Conservation (phyloP, 2,329 filamentous ascomycete species). For the Trichophyton equinum region DNA sequence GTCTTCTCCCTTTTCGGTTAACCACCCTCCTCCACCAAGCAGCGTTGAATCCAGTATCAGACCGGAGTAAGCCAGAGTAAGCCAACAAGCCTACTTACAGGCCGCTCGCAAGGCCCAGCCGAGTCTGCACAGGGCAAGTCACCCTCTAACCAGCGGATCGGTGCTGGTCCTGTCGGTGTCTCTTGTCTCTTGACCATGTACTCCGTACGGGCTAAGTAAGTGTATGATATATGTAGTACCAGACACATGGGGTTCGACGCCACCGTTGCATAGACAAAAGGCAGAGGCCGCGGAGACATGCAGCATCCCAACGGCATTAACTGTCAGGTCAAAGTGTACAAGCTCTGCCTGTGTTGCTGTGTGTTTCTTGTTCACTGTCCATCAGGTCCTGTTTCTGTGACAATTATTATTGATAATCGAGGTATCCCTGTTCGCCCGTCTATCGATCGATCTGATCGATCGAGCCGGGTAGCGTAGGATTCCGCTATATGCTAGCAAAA, state of each 20-base stretch:
- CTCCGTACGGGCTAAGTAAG: neutral
- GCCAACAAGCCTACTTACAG: neutral
- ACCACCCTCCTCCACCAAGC: neutral
- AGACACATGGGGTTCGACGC: neutral
- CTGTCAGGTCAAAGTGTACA: neutral
- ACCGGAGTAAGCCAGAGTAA: neutral
- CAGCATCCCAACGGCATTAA: neutral
- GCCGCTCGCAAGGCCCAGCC: neutral
- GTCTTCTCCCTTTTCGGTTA: neutral
- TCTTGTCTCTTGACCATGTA: neutral
- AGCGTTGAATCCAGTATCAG: neutral
- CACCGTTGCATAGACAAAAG: neutral
- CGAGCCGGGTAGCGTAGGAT: constrained; percentile 1
- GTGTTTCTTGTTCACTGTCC: neutral
- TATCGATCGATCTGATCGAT: neutral
- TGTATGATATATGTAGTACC: neutral
- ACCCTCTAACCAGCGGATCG: neutral
- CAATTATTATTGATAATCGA: constrained; percentile 3
- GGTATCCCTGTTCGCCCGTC: neutral
- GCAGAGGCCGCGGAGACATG: neutral
- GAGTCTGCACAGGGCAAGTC: neutral
- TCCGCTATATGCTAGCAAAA: neutral
- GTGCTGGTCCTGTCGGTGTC: neutral
- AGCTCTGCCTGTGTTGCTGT: neutral
- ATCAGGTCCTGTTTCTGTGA: neutral